Evolutionary conservation across 2,329 filamentous ascomycete genomes (phyloP).

Genomic region (Colletotrichum melonis): DNA sequence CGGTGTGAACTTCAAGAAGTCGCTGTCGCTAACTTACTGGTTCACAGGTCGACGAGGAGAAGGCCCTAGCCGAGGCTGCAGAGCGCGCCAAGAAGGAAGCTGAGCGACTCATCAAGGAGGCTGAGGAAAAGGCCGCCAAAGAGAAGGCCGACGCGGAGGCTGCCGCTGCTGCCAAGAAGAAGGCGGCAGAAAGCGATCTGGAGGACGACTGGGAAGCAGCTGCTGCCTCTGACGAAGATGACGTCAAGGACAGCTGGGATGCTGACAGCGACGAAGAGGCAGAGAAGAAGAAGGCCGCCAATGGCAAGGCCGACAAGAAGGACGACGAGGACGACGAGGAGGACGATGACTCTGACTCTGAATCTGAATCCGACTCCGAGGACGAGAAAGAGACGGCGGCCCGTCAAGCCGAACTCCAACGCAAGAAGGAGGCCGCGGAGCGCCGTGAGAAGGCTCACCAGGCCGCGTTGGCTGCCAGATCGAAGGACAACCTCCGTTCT

Average conservation of each 20-base stretch:
- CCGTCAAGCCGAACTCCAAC: slow-evolving; percentile 76
- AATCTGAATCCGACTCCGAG: slow-evolving; percentile 59
- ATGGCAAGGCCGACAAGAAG: slow-evolving; percentile 42
- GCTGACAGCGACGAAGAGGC: slow-evolving; percentile 81
- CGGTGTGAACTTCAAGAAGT: neutral
- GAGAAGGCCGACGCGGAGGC: slow-evolving; percentile 69
- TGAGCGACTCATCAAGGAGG: slow-evolving; percentile 72
- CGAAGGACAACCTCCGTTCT: slow-evolving; percentile 93
- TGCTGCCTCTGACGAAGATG: slow-evolving; percentile 78
- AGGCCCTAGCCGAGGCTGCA: slow-evolving; percentile 81
- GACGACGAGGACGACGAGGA: slow-evolving; percentile 62
- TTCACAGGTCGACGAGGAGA: slow-evolving; percentile 77
- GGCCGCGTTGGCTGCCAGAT: slow-evolving; percentile 89
- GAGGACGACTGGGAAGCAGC: slow-evolving; percentile 92
- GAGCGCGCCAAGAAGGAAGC: slow-evolving; percentile 76
- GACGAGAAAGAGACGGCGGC: slow-evolving; percentile 82
- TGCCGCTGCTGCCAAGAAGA: slow-evolving; percentile 61
- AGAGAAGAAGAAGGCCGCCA: slow-evolving; percentile 50
- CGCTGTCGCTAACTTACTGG: neutral
- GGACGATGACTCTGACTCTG: slow-evolving; percentile 63
- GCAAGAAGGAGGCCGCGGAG: slow-evolving; percentile 90
- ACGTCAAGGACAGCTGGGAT: slow-evolving; percentile 96
- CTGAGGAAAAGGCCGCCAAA: slow-evolving; percentile 68
- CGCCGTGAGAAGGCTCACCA: slow-evolving; percentile 91
- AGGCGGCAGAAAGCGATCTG: slow-evolving; percentile 68